These are phyloP conservation scores for Diplodia mutila DNA, from an alignment of 2,329 filamentous ascomycete species.

Conservation along the genomic window DNA sequence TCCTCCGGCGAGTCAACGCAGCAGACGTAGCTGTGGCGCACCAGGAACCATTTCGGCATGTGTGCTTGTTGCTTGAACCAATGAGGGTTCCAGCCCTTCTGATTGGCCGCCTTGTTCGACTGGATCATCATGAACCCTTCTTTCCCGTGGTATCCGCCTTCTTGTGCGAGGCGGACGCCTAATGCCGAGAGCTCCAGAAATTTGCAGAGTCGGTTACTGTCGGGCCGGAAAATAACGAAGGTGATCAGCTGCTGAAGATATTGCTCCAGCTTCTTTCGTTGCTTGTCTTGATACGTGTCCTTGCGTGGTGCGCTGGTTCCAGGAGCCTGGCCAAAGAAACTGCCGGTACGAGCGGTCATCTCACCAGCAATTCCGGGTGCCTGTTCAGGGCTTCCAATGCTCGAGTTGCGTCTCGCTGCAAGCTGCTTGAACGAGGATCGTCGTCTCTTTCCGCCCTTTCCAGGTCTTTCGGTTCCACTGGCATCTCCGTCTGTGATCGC, in stretches of 20 bases:
- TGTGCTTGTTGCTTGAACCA: slow-evolving; percentile 61
- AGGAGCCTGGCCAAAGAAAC: slow-evolving; percentile 45
- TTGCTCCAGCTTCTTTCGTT: slow-evolving; percentile 81
- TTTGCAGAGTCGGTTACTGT: slow-evolving; percentile 93
- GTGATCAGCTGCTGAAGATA: slow-evolving; percentile 94
- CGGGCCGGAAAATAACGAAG: slow-evolving; percentile 94
- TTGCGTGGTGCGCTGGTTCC: slow-evolving; percentile 40
- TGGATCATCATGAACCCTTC: slow-evolving; percentile 93
- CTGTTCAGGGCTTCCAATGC: slow-evolving; percentile 45
- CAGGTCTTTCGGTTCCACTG: slow-evolving; percentile 67
- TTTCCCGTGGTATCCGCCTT: slow-evolving; percentile 97
- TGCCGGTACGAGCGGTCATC: slow-evolving; percentile 39
- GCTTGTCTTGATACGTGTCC: slow-evolving; percentile 72
- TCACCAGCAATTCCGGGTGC: slow-evolving; percentile 32
- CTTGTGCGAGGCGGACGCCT: slow-evolving; percentile 88
- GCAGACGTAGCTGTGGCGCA: slow-evolving; percentile 96
- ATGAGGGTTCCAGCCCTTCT: slow-evolving; percentile 68
- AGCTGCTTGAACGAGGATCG: slow-evolving; percentile 60
- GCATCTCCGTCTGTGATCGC: slow-evolving; percentile 65
- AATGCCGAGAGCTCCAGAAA: slow-evolving; percentile 94
- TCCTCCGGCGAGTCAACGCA: slow-evolving; percentile 98
- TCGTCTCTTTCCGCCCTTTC: slow-evolving; percentile 40
- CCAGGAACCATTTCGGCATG: slow-evolving; percentile 94
- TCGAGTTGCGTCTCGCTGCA: slow-evolving; percentile 62
- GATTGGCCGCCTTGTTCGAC: slow-evolving; percentile 85